Evolutionary conservation across 1,284 basidiomycete genomes (phyloP).

Genomic region (Ustilago trichophora): DNA sequence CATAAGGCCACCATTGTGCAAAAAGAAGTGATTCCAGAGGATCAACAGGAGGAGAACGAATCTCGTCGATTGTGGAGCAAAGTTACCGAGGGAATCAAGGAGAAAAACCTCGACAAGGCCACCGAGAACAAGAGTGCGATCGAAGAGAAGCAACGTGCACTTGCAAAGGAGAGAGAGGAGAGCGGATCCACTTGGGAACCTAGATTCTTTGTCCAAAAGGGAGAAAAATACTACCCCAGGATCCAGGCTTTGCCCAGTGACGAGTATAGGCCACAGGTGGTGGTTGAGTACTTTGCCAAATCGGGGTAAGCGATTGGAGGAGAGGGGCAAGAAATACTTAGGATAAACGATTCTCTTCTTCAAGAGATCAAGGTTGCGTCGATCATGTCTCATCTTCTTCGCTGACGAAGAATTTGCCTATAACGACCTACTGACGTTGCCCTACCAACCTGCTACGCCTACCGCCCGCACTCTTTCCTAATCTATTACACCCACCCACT

Average conservation of each 20-base stretch:
- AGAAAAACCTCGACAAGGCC: constrained; percentile 91
- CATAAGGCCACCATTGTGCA: constrained; percentile 76
- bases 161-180: constrained; percentile 80
- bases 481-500: too few species aligned
- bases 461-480: too few species aligned
- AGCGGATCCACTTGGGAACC: constrained; percentile 75
- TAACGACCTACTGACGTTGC: too few species aligned
- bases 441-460: too few species aligned
- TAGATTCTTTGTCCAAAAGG: constrained; percentile 80
- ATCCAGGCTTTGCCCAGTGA: constrained; percentile 50
- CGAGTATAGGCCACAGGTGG: constrained; percentile 40
- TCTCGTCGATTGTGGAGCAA: constrained; percentile 81
- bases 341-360: too few species aligned
- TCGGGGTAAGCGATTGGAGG: not conserved
- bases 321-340: too few species aligned
- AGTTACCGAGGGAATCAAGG: constrained; percentile 85
- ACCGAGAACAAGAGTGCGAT: constrained; percentile 88
- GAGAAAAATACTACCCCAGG: constrained; percentile 65
- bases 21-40: constrained; percentile 84
- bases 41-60: constrained; percentile 89
- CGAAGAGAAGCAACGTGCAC: constrained; percentile 89
- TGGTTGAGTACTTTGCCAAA: constrained; percentile 50
- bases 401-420: too few species aligned
- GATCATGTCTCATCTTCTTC: too few species aligned
- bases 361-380: too few species aligned